phyloP scores from a whole-genome alignment of 106 monocot genomes.

The Posidonia australis region DNA sequence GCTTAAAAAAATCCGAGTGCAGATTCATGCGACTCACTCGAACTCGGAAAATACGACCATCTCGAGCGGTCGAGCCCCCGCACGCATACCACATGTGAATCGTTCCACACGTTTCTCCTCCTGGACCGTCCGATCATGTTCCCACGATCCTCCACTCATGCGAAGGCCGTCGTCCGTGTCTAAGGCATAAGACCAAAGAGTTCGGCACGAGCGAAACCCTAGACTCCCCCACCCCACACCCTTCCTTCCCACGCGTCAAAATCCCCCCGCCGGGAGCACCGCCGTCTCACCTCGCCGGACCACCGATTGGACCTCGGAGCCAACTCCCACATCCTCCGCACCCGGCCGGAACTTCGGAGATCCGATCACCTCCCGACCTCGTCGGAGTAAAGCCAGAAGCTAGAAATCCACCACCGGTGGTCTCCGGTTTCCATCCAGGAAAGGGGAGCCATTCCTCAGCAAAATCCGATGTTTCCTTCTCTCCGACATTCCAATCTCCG shows the following conservation, averaged over 20 bases:
- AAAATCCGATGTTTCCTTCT: background rate
- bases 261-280: constrained; percentile 8
- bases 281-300: constrained; percentile 1
- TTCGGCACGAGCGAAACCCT: constrained; percentile 67
- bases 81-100: no score
- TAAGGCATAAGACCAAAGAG: background rate
- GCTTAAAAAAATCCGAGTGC: no score
- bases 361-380: background rate
- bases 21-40: no score
- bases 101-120: background rate
- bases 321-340: background rate
- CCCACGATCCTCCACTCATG: constrained; percentile 2
- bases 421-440: no score
- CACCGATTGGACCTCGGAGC: background rate
- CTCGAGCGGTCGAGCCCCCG: no score
- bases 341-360: background rate
- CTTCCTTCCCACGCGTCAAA: constrained; percentile 17
- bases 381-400: no score
- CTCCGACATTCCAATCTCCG: background rate
- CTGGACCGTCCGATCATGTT: background rate
- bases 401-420: no score
- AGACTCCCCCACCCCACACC: constrained; percentile 5
- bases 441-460: background rate
- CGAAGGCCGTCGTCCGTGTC: constrained; percentile 2
- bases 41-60: no score